Evolutionary conservation across 768 basidiomycete species (phyloP).

Genomic region (Leccinum uliginosum): DNA sequence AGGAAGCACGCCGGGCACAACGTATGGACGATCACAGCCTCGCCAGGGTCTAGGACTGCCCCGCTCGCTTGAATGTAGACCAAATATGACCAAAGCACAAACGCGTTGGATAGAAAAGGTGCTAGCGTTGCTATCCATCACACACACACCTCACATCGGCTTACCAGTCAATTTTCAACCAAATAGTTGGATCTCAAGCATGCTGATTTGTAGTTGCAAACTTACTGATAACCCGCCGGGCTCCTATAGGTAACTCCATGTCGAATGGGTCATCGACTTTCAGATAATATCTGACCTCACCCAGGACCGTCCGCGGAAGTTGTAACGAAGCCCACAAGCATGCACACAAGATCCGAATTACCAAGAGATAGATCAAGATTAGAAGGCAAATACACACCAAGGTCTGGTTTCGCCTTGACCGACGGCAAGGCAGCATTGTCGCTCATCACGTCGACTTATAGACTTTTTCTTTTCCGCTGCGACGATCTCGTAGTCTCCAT

Average conservation of each 20-base stretch:
- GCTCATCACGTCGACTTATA: not conserved
- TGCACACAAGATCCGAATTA: not conserved
- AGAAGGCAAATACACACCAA: not conserved
- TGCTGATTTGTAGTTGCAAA: not conserved
- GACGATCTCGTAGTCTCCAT: slow-evolving; percentile 3
- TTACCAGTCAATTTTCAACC: not conserved
- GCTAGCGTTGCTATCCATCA: not conserved
- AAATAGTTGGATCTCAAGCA: not conserved
- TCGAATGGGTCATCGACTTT: not conserved
- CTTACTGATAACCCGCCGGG: not conserved
- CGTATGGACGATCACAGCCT: not conserved
- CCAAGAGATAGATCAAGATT: not conserved
- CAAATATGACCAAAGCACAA: not conserved
- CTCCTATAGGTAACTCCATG: not conserved
- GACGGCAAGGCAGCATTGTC: too few relatives aligned
- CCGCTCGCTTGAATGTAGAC: not conserved
- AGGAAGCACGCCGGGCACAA: too few relatives aligned
- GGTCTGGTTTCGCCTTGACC: slow-evolving; percentile 1
- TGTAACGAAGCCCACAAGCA: not conserved
- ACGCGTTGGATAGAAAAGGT: not conserved
- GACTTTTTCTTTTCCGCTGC: not conserved
- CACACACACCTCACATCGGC: not conserved
- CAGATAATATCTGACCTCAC: not conserved
- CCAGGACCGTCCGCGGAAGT: not conserved
- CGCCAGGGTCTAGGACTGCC: not conserved